Evolutionary conservation across 768 basidiomycete species (phyloP), one percentile per base, ranked within the genome.

Genomic region (Hemileccinum impolitum): DNA sequence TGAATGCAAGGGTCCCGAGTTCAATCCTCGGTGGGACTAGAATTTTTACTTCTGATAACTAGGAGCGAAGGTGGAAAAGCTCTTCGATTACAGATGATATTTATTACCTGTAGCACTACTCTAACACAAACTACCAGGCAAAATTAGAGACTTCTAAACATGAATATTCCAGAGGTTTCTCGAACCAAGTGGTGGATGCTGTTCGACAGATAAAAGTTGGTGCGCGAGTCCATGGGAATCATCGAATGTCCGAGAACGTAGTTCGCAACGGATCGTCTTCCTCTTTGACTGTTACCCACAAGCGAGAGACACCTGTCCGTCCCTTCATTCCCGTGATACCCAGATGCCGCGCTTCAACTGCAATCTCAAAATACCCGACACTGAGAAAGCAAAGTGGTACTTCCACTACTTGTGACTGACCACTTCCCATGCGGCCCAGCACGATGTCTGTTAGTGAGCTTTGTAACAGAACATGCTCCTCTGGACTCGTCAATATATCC

Each of bases 371-470:
- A 44, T 71, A 67, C 9, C 91, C 91, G 39, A 72, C 72, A 12
- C 87, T 76, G 17, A 93, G 75, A 66, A 94, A 90, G 58, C 85
- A 87, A 12, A 94, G 52, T 2, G 82, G 76, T 1, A 78, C 70
- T 39, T 82, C 76, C 5, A 83, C 57, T 31, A 76, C 72, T 30
- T 70, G 68, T 13, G 76, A 73, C 52, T 79, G 77, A 2, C 82
- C 85, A 18, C 67, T 66, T 38, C 73, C 73, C 42, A 94, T 62
- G n/a, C 72, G 72, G 3, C 88, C 88, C 4, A 93, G 53, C 3
- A 82, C 73, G 21, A 90, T 72, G 43, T 85, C 79, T 9, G 72
- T 71, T 21, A 80, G 68, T 14, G 77, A 67, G 3, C 91, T 90
- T 63, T 94, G 87, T 55, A 77, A 77, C 12, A 92, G 69, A 48